Conservation (phyloP, 73 alveolate genomes). For the Tetrahymena malaccensis region DNA sequence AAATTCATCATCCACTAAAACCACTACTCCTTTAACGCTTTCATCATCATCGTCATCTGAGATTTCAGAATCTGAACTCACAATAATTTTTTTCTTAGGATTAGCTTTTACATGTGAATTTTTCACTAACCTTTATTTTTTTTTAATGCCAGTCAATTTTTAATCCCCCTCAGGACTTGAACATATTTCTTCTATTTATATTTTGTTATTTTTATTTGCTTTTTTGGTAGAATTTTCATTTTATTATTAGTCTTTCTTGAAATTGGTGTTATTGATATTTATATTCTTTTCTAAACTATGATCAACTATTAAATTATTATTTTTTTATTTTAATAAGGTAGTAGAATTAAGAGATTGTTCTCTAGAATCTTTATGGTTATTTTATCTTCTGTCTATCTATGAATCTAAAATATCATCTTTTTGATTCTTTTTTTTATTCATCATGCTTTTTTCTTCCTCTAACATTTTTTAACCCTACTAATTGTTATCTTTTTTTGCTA, state of each 20-base stretch:
- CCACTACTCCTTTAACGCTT: not conserved
- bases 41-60: not conserved
- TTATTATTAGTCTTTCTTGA: no score
- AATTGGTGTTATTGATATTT: no score
- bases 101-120: not conserved
- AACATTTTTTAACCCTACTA: no score
- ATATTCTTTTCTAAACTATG: not conserved
- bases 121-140: not conserved
- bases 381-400: not conserved
- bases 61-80: not conserved
- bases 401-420: not conserved
- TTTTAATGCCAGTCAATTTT: not conserved
- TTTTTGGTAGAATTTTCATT: not conserved
- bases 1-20: not conserved
- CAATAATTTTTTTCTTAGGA: not conserved
- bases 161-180: not conserved
- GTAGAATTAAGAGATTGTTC: not conserved
- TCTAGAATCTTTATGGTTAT: not conserved
- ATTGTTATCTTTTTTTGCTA: no score
- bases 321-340: not conserved
- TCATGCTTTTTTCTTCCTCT: not conserved
- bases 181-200: not conserved
- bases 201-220: no score
- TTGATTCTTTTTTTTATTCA: not conserved
- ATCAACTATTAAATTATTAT: no score